A percentile compares a stretch with the other conserved stretches of the same genome.
Conservation (phyloP, 2,329 filamentous ascomycete species). For the Endoconidiophora polonica region DNA sequence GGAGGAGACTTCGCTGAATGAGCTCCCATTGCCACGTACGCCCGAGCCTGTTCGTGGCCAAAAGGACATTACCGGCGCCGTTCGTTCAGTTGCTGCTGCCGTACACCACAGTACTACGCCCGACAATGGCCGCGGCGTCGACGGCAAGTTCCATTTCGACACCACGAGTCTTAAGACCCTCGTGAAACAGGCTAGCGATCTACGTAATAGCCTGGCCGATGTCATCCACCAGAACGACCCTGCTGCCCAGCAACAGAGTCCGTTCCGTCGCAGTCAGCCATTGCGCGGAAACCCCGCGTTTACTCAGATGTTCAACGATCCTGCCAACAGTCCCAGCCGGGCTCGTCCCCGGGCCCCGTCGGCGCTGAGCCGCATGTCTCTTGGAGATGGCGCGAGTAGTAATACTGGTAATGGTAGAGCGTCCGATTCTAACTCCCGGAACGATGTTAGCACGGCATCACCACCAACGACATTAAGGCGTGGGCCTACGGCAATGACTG, state of each 20-base stretch:
- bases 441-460: neutral
- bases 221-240: slow-evolving; percentile 42
- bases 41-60: slow-evolving; percentile 16
- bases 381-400: neutral
- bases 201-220: slow-evolving; percentile 43
- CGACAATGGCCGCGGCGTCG: slow-evolving; percentile 18
- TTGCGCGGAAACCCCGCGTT: slow-evolving; percentile 39
- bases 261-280: slow-evolving; percentile 28
- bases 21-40: slow-evolving; percentile 21
- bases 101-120: slow-evolving; percentile 39
- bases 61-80: slow-evolving; percentile 30
- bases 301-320: slow-evolving; percentile 48
- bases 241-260: slow-evolving; percentile 26
- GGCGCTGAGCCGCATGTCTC: neutral
- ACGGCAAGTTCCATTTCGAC: slow-evolving; percentile 46
- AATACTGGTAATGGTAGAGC: no score
- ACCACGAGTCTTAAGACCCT: slow-evolving; percentile 52
- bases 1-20: slow-evolving; percentile 14
- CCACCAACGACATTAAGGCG: neutral
- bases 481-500: no score
- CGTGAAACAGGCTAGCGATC: slow-evolving; percentile 43
- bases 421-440: neutral
- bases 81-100: slow-evolving; percentile 45
- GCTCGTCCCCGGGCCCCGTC: neutral
- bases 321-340: slow-evolving; percentile 20